Percentiles rank a stretch among this genome's conserved stretches.
These are phyloP conservation scores for Claviceps digitariae DNA, from an alignment of 2,329 filamentous ascomycete species.

Conservation along the genomic window DNA sequence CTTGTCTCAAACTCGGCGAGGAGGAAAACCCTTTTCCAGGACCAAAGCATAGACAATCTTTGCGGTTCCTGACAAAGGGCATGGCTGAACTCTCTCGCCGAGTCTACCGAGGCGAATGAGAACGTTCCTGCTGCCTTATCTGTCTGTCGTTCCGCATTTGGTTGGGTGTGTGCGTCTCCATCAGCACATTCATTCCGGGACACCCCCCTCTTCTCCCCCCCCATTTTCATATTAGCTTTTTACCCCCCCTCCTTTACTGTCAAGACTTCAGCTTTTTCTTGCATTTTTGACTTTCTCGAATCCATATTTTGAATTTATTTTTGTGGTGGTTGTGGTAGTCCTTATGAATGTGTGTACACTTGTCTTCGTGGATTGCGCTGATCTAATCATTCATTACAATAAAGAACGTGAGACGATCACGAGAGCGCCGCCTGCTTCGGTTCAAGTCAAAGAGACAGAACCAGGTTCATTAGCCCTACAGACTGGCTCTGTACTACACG, in stretches of 20 bases:
- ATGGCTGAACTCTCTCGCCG: neutral
- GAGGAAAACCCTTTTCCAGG: neutral
- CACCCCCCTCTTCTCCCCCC: neutral
- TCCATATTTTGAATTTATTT: neutral
- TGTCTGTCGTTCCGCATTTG: constrained; percentile 1
- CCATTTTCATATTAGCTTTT: neutral
- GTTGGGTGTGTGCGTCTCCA: neutral
- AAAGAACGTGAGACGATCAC: neutral
- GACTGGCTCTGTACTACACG: neutral
- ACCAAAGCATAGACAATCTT: neutral
- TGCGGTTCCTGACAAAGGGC: neutral
- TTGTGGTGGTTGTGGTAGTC: neutral
- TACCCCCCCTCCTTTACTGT: neutral
- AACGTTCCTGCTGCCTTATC: constrained; percentile 1
- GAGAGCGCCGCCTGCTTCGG: neutral
- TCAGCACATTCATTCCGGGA: neutral
- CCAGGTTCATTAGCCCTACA: neutral
- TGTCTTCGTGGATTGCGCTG: neutral
- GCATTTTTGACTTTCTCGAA: neutral
- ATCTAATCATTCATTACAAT: neutral
- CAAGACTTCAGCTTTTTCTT: neutral
- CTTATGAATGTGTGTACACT: neutral
- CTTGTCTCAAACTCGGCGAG: neutral
- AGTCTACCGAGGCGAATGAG: neutral
- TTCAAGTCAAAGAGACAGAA: neutral